A percentile compares a stretch with the other conserved stretches of the same genome.
These are phyloP conservation scores for Colletotrichum eleusines DNA, from an alignment of 2,329 filamentous ascomycete genomes.

Conservation along the genomic window DNA sequence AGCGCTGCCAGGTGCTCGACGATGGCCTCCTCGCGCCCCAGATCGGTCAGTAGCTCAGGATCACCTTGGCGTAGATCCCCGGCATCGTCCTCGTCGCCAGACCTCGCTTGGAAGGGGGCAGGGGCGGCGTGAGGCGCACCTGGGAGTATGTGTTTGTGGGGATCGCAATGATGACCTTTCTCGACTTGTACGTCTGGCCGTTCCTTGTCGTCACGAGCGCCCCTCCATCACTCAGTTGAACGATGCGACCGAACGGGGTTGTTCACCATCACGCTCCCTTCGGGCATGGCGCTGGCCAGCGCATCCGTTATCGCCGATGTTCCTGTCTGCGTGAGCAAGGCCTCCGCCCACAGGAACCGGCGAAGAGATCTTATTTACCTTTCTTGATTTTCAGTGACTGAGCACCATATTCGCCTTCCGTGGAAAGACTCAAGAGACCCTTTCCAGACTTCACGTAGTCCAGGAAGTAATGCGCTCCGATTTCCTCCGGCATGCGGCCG, in stretches of 20 bases:
- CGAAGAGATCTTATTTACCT: too few relatives aligned
- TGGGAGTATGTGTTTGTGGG: conserved; percentile 45
- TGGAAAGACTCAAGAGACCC: too few relatives aligned
- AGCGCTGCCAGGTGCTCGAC: conserved; percentile 42
- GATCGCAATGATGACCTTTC: conserved; percentile 46
- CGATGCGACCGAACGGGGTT: conserved; percentile 41
- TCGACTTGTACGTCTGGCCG: conserved; percentile 37
- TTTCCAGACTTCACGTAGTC: conserved; percentile 43
- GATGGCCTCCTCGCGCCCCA: conserved; percentile 36
- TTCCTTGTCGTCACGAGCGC: conserved; percentile 40
- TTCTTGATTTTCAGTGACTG: too few relatives aligned
- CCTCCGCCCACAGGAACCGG: too few relatives aligned
- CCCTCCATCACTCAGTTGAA: conserved; percentile 33
- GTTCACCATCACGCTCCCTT: not conserved
- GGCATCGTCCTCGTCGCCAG: conserved; percentile 48
- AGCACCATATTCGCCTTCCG: too few relatives aligned
- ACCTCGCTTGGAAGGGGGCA: conserved; percentile 47
- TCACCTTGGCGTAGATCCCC: conserved; percentile 53
- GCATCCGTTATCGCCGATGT: conserved; percentile 27
- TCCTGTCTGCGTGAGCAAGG: not conserved
- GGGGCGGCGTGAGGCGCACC: conserved; percentile 45
- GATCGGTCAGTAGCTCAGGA: conserved; percentile 53
- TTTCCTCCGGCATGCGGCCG: conserved; percentile 43
- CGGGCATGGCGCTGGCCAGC: conserved; percentile 40
- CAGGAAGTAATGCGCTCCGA: conserved; percentile 44